A percentile compares a stretch with the other conserved stretches of the same genome.
Evolutionary conservation across 176 grass and related monocot genomes (phyloP).

Genomic region (Canna indica): DNA sequence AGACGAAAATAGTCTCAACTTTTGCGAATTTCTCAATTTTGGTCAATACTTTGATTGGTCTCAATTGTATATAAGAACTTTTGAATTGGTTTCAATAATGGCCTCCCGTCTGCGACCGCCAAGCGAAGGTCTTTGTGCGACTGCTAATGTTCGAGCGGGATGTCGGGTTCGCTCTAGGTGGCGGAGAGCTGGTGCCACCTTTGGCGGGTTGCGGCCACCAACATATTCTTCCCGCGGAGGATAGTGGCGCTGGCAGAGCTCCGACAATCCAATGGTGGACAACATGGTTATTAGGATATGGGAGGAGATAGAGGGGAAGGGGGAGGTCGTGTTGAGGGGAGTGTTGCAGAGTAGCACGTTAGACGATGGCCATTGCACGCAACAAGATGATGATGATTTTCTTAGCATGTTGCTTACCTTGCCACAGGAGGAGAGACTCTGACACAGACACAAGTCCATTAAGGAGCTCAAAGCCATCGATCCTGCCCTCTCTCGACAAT

Average conservation of each 20-base stretch:
- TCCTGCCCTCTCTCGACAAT: conserved; percentile 54
- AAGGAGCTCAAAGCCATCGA: conserved; percentile 58
- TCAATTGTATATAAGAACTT: too few relatives aligned
- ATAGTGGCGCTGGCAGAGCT: conserved; percentile 3
- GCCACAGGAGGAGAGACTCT: conserved; percentile 23
- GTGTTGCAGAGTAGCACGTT: conserved; percentile 24
- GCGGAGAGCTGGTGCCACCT: conserved; percentile 33
- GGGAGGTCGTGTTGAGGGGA: conserved; percentile 22
- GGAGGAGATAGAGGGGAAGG: neutral
- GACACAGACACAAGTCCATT: conserved; percentile 44
- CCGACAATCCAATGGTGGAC: neutral
- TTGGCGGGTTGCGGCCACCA: conserved; percentile 6
- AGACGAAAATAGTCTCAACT: too few relatives aligned
- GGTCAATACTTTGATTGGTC: too few relatives aligned
- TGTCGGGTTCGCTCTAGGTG: conserved; percentile 27
- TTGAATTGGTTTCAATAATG: too few relatives aligned
- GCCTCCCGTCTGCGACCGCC: conserved; percentile 36
- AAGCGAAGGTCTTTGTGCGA: conserved; percentile 6
- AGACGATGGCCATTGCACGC: neutral
- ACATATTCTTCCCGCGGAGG: conserved; percentile 32
- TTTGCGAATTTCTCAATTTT: too few relatives aligned
- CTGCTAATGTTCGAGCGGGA: conserved; percentile 36
- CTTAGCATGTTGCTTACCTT: conserved; percentile 29
- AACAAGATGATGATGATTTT: conserved; percentile 9
- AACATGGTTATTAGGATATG: neutral